Base-by-base conservation (phyloP, 371 early-diverging fungal species). In the Mortierella sp. region DNA sequence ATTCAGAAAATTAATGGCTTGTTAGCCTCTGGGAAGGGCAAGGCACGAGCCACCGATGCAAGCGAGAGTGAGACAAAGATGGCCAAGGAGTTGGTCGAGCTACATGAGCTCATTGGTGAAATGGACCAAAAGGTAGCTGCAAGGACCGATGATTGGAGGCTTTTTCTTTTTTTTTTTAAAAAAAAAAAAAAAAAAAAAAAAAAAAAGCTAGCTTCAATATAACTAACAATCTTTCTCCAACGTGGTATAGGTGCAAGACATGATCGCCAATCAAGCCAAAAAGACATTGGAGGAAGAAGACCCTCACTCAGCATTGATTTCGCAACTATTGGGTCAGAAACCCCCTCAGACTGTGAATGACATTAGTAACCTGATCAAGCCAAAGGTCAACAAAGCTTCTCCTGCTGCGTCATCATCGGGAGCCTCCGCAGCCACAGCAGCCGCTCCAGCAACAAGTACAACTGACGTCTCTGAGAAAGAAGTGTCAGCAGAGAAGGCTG, bases 81-180 rank as follows among this genome's bases (percentile, higher is more conserved):
- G 79, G 69, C 73, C 1, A 70, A 72, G 43, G 79, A 79, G 60
- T 57, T 83, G 66, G 65, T 73, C 2, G 83, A 83, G 44, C 53
- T 83, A 51, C 75, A 81, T 19, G 80, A 81, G 48, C 55, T 83
- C 44, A 57, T 83, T 28, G 74, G 70, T 7, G 83, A 83, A 52
- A 81, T 83, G 81, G 80, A 83, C 11, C 72, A 81, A 18, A 83
- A 83, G 75, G 83, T 83, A 64, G 11, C 11, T 26, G 26, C 29
- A 58, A 53, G 37, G 15, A 30, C 26, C 28, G 47, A 1, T 21
- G 44, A 15, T 58, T 4, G 45, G 18, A 59, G 52, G 29, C 19
- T 53, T 9, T 37, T n/a, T n/a, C n/a, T n/a, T n/a, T n/a, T n/a
- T n/a, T n/a, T n/a, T n/a, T n/a, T n/a, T n/a, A n/a, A n/a, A n/a